A percentile compares a stretch with the other conserved stretches of the same genome.
phyloP scores from a whole-genome alignment of 495 filamentous ascomycete species.

The Recurvomyces mirabilis region DNA sequence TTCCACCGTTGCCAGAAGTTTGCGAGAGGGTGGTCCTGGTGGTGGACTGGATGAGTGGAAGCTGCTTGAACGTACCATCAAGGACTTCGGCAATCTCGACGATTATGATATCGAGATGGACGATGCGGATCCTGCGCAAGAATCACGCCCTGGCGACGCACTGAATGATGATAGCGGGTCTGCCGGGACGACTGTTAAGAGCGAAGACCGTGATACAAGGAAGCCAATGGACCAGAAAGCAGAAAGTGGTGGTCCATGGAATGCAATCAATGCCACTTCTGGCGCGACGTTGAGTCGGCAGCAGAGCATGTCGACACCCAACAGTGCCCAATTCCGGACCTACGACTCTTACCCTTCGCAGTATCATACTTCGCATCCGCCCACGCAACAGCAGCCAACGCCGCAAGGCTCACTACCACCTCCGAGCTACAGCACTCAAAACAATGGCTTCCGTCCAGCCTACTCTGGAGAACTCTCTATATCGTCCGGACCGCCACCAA shows the following conservation, averaged over 20 bases:
- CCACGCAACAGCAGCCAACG: background rate
- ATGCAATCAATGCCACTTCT: constrained; percentile 25
- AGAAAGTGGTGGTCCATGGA: constrained; percentile 21
- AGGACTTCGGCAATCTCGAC: constrained; percentile 45
- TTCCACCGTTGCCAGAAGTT: constrained; percentile 33
- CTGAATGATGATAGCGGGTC: constrained; percentile 17
- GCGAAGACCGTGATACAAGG: constrained; percentile 17
- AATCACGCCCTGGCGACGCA: constrained; percentile 9
- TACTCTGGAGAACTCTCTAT: background rate
- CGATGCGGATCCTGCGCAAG: constrained; percentile 7
- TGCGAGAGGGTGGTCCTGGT: constrained; percentile 43
- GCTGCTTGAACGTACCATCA: constrained; percentile 44
- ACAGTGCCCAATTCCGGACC: constrained; percentile 10
- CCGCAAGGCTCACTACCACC: constrained; percentile 2
- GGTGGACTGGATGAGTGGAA: constrained; percentile 67
- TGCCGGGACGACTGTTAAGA: constrained; percentile 21
- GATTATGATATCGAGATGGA: constrained; percentile 31
- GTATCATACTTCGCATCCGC: constrained; percentile 1
- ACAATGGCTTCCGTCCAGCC: constrained; percentile 15
- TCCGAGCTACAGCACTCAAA: background rate
- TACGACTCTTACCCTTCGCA: constrained; percentile 16
- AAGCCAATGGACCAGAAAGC: constrained; percentile 13
- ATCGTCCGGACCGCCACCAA: constrained; percentile 5
- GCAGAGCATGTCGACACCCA: constrained; percentile 6
- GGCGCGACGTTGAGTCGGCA: constrained; percentile 9